Base-by-base conservation (phyloP, 1,139 yeast genomes). In the Blastobotrys capitulatus region DNA sequence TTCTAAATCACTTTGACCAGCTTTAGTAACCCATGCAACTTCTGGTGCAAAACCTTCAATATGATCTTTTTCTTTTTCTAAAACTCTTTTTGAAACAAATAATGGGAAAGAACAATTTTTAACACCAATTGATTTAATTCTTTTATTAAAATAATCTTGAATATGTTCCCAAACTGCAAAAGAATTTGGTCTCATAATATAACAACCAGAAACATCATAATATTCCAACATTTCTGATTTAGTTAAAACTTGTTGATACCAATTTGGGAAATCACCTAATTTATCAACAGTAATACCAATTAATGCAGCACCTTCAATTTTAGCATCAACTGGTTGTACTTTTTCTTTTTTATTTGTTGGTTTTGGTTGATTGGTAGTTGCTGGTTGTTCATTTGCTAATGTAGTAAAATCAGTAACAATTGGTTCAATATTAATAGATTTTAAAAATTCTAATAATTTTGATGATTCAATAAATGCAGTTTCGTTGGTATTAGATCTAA, bases 21-120 rank as follows among this genome's bases (percentile, higher is more conserved):
- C 99, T 64, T 77, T 81, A 53, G 99, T 94, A 58, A 94, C 98
- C 99, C 99, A 94, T 22, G 99, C 99, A 51, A 94, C 99, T 73
- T 94, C 99, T 29, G 99, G 98, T 46, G 99, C 98, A 69, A 94
- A 94, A 37, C 99, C 99, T 72, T 94, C 98, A 63, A 94, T 83
- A 68, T 94, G 99, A 68, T 94, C 99, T 74, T 94, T 94, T 75
- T 94, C 99, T 74, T 85, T 88, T 72, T 92, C 97, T 63, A 94
- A 77, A 32, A 92, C 98, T 60, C 82, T 79, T 48, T 88, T 77
- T 10, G 97, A 89, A 44, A 94, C 98, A 66, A 94, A 94, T 96
- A 94, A 87, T 58, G 99, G 99, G 85, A 94, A 94, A 69, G 92
- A 92, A 26, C 97, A 84, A 71, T 92, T 92, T 63, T 84, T 82